These are phyloP conservation scores for Sphaerobolus stellatus DNA, from an alignment of 1,284 basidiomycete species.

Conservation along the genomic window DNA sequence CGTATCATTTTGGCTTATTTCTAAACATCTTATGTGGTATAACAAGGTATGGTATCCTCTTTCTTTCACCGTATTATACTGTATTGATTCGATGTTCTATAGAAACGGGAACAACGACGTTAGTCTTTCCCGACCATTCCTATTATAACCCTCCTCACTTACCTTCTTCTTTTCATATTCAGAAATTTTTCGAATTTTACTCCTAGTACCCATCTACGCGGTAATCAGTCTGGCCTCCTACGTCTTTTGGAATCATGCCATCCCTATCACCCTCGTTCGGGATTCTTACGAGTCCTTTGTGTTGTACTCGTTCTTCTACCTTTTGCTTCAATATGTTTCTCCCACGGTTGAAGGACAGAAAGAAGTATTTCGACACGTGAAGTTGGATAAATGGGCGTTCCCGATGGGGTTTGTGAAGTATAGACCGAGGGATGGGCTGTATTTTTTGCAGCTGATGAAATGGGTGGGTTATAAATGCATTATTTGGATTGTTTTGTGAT, in stretches of 20 bases:
- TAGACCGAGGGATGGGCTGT: slow-evolving; percentile 70
- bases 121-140: slow-evolving; percentile 21
- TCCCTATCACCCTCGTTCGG: slow-evolving; percentile 58
- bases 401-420: slow-evolving; percentile 63
- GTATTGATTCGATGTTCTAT: slow-evolving; percentile 9
- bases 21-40: slow-evolving; percentile 72
- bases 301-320: slow-evolving; percentile 75
- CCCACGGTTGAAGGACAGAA: slow-evolving; percentile 63
- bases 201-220: slow-evolving; percentile 80
- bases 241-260: slow-evolving; percentile 72
- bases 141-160: slow-evolving; percentile 19
- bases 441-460: slow-evolving; percentile 77
- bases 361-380: slow-evolving; percentile 52
- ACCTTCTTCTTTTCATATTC: slow-evolving; percentile 25
- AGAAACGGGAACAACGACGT: slow-evolving; percentile 73
- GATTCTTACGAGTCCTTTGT: slow-evolving; percentile 73
- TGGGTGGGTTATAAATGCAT: slow-evolving; percentile 36
- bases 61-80: neutral
- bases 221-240: slow-evolving; percentile 67
- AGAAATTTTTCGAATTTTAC: slow-evolving; percentile 72
- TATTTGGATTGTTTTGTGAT: neutral
- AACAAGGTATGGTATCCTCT: slow-evolving; percentile 51
- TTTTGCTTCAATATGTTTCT: slow-evolving; percentile 71
- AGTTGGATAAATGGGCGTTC: slow-evolving; percentile 63
- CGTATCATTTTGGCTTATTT: slow-evolving; percentile 69